Percentiles rank a stretch among this genome's conserved stretches.
These are phyloP conservation scores for Cladophialophora psammophila DNA, from an alignment of 2,329 filamentous ascomycete species.

Conservation along the genomic window DNA sequence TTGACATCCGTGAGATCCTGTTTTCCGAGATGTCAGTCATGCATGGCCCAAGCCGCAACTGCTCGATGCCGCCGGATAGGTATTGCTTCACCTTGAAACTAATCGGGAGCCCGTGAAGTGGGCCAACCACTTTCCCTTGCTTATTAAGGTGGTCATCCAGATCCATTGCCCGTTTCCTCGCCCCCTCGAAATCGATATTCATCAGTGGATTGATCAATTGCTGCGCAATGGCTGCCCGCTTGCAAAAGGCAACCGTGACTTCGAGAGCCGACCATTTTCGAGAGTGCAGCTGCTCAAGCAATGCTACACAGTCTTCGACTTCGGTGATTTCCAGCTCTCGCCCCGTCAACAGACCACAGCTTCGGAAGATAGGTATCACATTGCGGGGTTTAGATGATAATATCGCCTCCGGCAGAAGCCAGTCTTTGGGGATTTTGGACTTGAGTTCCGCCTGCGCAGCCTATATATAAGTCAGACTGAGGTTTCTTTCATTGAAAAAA, in stretches of 20 bases:
- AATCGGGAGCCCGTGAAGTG: slow-evolving; percentile 66
- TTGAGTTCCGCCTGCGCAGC: too few relatives aligned
- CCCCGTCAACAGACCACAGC: slow-evolving; percentile 20
- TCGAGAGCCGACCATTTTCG: slow-evolving; percentile 41
- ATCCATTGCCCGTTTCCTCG: slow-evolving; percentile 45
- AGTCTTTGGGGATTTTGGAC: too few relatives aligned
- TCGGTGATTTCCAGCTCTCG: slow-evolving; percentile 25
- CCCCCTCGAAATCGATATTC: slow-evolving; percentile 7
- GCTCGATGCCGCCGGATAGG: too few relatives aligned
- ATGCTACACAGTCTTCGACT: slow-evolving; percentile 18
- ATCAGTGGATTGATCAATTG: slow-evolving; percentile 13
- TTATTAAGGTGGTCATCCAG: slow-evolving; percentile 64
- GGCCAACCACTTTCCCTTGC: slow-evolving; percentile 59
- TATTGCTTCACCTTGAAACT: slow-evolving; percentile 68
- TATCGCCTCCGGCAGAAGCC: too few relatives aligned
- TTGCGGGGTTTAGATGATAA: too few relatives aligned
- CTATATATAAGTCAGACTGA: too few relatives aligned
- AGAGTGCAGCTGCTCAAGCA: slow-evolving; percentile 24
- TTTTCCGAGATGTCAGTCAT: slow-evolving; percentile 3
- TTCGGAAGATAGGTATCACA: too few relatives aligned
- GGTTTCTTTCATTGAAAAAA: too few relatives aligned
- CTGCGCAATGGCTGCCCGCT: slow-evolving; percentile 48
- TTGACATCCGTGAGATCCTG: slow-evolving; percentile 26
- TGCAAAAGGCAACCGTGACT: slow-evolving; percentile 63
- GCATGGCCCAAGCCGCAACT: not conserved